phyloP scores from a whole-genome alignment of 305 asterid species.

The Fraxinus velutina region DNA sequence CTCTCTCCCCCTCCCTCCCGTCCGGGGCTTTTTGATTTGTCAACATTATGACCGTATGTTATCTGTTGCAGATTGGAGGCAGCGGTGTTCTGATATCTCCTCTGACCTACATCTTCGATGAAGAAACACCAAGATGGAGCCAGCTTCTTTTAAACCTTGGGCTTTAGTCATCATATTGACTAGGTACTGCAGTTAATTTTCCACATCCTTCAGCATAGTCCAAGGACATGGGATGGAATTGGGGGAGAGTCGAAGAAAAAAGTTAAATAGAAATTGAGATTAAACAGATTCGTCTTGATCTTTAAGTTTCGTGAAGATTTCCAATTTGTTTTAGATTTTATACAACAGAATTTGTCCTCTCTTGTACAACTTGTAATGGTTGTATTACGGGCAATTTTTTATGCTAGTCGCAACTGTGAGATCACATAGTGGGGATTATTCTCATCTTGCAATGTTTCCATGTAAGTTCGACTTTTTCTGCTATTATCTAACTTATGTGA shows the following conservation, averaged over 20 bases:
- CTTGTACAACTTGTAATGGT: not conserved
- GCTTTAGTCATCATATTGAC: constrained; percentile 26
- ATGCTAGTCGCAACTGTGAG: not conserved
- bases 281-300: not conserved
- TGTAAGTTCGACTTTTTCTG: not conserved
- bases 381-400: constrained; percentile 20
- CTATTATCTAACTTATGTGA: not conserved
- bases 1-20: not conserved
- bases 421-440: not conserved
- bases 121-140: constrained; percentile 95
- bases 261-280: not conserved
- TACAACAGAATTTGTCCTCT: constrained; percentile 3
- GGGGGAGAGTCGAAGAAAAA: not conserved
- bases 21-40: not conserved
- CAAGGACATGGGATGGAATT: not conserved
- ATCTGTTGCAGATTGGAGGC: constrained; percentile 76
- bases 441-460: not conserved
- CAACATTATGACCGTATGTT: not conserved
- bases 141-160: constrained; percentile 72
- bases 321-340: constrained; percentile 16
- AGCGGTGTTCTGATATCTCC: constrained; percentile 93
- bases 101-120: constrained; percentile 85
- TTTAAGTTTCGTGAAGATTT: constrained; percentile 16
- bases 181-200: not conserved
- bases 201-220: not conserved